Evolutionary conservation across 495 filamentous ascomycete genomes (phyloP).

Genomic region (Poronia punctata): DNA sequence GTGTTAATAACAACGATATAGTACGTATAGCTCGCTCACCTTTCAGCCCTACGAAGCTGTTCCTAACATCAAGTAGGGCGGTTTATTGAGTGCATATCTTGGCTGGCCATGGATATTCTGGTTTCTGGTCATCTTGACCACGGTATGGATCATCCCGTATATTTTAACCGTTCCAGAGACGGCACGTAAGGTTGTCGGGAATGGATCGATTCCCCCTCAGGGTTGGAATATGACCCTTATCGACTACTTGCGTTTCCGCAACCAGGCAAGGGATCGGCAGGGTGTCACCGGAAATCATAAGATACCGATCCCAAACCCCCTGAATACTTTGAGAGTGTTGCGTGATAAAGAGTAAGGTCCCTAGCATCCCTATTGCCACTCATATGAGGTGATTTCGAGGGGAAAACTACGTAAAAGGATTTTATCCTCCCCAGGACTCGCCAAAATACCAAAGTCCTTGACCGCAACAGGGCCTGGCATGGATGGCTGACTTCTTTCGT

Average conservation of each 20-base stretch:
- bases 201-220: conserved; percentile 54
- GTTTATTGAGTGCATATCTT: conserved; percentile 24
- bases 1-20: too few relatives aligned
- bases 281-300: conserved; percentile 36
- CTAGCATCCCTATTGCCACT: not conserved
- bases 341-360: conserved; percentile 52
- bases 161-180: conserved; percentile 59
- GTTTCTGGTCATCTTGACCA: conserved; percentile 59
- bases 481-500: conserved; percentile 1
- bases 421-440: too few relatives aligned
- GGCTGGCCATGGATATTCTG: conserved; percentile 70
- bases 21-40: too few relatives aligned
- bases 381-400: conserved; percentile 21
- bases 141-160: conserved; percentile 45
- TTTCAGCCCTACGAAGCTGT: too few relatives aligned
- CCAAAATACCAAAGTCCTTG: too few relatives aligned
- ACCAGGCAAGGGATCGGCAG: conserved; percentile 18
- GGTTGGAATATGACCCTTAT: conserved; percentile 47
- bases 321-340: conserved; percentile 58
- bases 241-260: conserved; percentile 33
- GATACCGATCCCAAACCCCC: conserved; percentile 61
- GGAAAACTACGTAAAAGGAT: too few relatives aligned
- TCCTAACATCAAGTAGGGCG: conserved; percentile 2
- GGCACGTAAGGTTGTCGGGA: conserved; percentile 61
- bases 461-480: too few relatives aligned